Evolutionary conservation across 192 early-diverging fungal genomes (phyloP).

Genomic region (Dissophora ornata): DNA sequence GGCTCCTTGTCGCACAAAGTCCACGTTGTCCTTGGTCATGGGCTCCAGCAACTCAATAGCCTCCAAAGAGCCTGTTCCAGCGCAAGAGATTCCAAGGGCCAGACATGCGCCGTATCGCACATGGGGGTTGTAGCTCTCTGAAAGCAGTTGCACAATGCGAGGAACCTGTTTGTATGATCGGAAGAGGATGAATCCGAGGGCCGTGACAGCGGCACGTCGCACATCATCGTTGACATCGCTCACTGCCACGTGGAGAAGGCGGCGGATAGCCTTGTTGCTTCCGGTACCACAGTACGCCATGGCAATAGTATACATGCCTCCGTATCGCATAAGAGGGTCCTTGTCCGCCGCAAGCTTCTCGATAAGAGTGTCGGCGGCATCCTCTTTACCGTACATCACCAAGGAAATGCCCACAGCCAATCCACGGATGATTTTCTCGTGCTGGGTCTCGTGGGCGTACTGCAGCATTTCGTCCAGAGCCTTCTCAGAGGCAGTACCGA

Average conservation of each 20-base stretch:
- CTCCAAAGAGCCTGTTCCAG: constrained; percentile 91
- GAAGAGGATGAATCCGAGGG: constrained; percentile 95
- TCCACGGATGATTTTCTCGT: constrained; percentile 99
- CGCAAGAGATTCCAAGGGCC: constrained; percentile 97
- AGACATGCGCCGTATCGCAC: constrained; percentile 97
- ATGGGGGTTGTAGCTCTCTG: constrained; percentile 99
- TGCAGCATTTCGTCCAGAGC: constrained; percentile 95
- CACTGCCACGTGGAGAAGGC: constrained; percentile 96
- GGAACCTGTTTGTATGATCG: constrained; percentile 96
- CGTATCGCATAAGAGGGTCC: constrained; percentile 95
- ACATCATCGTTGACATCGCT: constrained; percentile 99
- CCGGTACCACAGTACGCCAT: constrained; percentile 99
- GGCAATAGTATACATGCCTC: constrained; percentile 96
- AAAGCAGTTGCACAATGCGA: constrained; percentile 95
- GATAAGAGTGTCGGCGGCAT: constrained; percentile 92
- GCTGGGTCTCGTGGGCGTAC: constrained; percentile 98
- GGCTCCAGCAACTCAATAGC: constrained; percentile 96
- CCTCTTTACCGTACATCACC: constrained; percentile 98
- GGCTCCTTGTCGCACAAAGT: constrained; percentile 98
- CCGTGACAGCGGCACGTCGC: constrained; percentile 97
- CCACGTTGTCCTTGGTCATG: constrained; percentile 96
- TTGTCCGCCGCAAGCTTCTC: constrained; percentile 89
- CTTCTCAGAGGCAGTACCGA: constrained; percentile 85
- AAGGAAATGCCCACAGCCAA: constrained; percentile 93
- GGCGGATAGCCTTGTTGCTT: constrained; percentile 95